Percentiles rank a stretch among this genome's conserved stretches.
phyloP scores from a whole-genome alignment of 176 grass and related monocot species.

The Olyra latifolia region DNA sequence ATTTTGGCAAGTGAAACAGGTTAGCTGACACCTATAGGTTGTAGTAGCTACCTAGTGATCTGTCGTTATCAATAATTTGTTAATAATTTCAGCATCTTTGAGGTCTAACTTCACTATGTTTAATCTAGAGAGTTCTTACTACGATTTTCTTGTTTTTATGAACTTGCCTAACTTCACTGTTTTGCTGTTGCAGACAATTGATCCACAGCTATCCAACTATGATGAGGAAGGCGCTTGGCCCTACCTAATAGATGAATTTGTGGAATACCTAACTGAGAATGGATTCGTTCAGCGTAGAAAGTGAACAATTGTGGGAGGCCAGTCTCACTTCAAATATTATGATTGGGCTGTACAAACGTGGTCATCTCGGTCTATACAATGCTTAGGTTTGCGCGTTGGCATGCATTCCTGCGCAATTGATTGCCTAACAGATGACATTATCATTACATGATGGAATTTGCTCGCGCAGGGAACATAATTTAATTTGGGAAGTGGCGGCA shows the following conservation, averaged over 20 bases:
- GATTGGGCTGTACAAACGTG: slow-evolving; percentile 50
- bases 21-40: neutral
- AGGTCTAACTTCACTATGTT: neutral
- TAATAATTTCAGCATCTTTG: neutral
- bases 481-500: slow-evolving; percentile 17
- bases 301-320: slow-evolving; percentile 24
- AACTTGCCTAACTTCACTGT: neutral
- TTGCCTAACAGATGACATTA: slow-evolving; percentile 17
- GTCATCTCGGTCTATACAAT: slow-evolving; percentile 22
- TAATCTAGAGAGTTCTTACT: neutral
- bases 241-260: slow-evolving; percentile 98
- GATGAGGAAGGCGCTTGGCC: slow-evolving; percentile 98
- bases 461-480: slow-evolving; percentile 13
- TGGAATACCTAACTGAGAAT: slow-evolving; percentile 89
- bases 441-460: slow-evolving; percentile 34
- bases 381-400: slow-evolving; percentile 25
- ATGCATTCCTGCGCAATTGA: slow-evolving; percentile 23
- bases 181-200: slow-evolving; percentile 62
- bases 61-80: neutral
- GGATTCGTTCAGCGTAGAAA: slow-evolving; percentile 61
- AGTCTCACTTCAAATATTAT: slow-evolving; percentile 23
- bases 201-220: slow-evolving; percentile 88
- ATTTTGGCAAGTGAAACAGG: neutral
- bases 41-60: slow-evolving; percentile 3
- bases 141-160: neutral